A percentile compares a stretch with the other conserved stretches of the same genome.
phyloP scores from a whole-genome alignment of 345 rosid genomes.

The Linum usitatissimum region DNA sequence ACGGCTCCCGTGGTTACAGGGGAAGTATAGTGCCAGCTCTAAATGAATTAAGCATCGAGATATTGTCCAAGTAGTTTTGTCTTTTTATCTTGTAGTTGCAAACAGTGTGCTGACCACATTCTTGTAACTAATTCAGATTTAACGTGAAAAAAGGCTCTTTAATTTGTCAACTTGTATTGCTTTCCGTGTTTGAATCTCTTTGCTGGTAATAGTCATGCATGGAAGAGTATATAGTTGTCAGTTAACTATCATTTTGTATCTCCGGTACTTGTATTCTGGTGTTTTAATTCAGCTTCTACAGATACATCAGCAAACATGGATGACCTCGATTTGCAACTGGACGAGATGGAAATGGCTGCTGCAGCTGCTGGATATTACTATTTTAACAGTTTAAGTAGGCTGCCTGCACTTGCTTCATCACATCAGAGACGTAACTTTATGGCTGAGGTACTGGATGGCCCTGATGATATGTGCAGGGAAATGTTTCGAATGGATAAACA shows the following conservation, averaged over 20 bases:
- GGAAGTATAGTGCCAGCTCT: slow-evolving; percentile 40
- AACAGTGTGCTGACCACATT: slow-evolving; percentile 2
- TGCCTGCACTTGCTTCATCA: slow-evolving; percentile 25
- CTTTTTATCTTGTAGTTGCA: slow-evolving; percentile 6
- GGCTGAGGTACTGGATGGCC: slow-evolving; percentile 43
- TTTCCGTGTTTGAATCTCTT: not conserved
- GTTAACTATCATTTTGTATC: not conserved
- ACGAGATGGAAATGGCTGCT: slow-evolving; percentile 76
- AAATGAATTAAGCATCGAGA: slow-evolving; percentile 14
- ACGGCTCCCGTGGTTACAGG: slow-evolving; percentile 60
- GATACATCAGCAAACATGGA: slow-evolving; percentile 38
- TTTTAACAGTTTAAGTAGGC: slow-evolving; percentile 36
- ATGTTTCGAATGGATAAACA: slow-evolving; percentile 71
- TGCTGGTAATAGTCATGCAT: not conserved
- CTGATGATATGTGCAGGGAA: slow-evolving; percentile 44
- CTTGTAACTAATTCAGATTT: slow-evolving; percentile 22
- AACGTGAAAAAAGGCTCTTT: slow-evolving; percentile 10
- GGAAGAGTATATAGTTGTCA: not conserved
- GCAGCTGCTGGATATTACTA: slow-evolving; percentile 65
- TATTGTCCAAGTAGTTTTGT: slow-evolving; percentile 5
- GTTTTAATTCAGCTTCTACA: slow-evolving; percentile 33
- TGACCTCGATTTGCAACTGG: slow-evolving; percentile 56
- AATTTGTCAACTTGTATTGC: not conserved
- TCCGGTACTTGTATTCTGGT: slow-evolving; percentile 6
- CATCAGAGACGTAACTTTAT: slow-evolving; percentile 36